Base-by-base conservation (phyloP, 768 basidiomycete genomes). In the Auriculariales sp. region DNA sequence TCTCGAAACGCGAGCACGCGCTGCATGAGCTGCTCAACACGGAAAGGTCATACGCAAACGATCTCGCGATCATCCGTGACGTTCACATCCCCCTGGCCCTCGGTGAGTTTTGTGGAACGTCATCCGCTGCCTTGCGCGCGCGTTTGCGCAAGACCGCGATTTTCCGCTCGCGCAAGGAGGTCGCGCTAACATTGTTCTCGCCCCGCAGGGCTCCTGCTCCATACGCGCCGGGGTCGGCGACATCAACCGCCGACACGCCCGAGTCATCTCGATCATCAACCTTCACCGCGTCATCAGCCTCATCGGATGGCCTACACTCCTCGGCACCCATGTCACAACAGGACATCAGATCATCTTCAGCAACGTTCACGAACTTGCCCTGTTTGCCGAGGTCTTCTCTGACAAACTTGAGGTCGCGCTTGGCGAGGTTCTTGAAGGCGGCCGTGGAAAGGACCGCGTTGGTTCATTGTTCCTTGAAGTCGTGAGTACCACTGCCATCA, bases 1-100 rank as follows among this genome's bases (percentile, higher is more conserved):
- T 78, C 58, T 73, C 80, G 25, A 89, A 89, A 65, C 75, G 88
- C 31, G 72, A 77, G 22, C 82, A 90, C 61, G 86, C 86, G 7
- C 67, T 90, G 19, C 74, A 77, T 47, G 88, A 91, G 55, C 64
- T 91, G 25, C 71, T 90, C 39, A 77, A 81, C 10, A 84, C 83
- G 19, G 87, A 91, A 59, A 71, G 83, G 25, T 81, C 83, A 1
- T 89, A 89, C 62, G 81, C 87, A 11, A 79, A 78, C n/a, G 88
- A 90, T 68, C 69, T 91, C 25, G 81, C 80, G 14, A 68, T 89
- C 49, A 78, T 90, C 54, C 72, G 80, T 48, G 80, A 84, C 53
- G 72, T 89, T 24, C 81, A 90, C 56, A 79, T 89, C 33, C 85
- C 85, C 4, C 64, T 87, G 48, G 87, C 86, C 42, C 68, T 82